Base-by-base conservation (phyloP, 352 stramenopile genomes). In the Phytopythium litorale region DNA sequence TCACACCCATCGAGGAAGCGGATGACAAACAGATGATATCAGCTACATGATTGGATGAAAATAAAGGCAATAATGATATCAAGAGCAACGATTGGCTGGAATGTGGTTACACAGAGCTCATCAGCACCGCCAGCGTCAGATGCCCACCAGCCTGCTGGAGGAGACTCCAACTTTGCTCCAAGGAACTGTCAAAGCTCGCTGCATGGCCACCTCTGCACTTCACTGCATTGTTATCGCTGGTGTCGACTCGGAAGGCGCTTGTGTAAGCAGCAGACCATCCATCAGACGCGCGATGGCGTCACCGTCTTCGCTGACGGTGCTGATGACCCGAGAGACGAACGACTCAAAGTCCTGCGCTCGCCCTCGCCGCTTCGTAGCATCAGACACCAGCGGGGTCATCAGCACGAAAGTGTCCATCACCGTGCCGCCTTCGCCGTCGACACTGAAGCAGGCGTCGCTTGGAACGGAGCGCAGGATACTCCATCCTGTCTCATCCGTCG, bases 401-500 rank as follows among this genome's bases (percentile, higher is more conserved):
- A 62, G 62, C 30, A 67, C 63, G 35, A 56, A 75, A 13, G 56
- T 73, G 19, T 75, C 60, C n/a, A 78, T 45, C 9, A 75, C 35
- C 0, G 71, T 78, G 7, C 64, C 62, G 9, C 45, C 50, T 13
- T 42, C 11, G 13, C n/a, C 32, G 18, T 30, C 33, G 7, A 43
- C 19, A 7, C 33, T 56, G 50, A 56, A 33, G 46, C 30, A 45
- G 32, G 11, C 18, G 8, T 15, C 38, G 19, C 42, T 58, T 0
- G 55, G 61, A 11, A 59, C 62, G 16, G 71, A 60, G 19, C 55
- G 52, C 30, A 55, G 23, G 7, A 74, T 30, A 18, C 60, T 68
- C 68, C 71, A 79, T 0, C 71, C 71, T 7, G 60, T 76, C 43
- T 76, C 60, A 28, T 76, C 66, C 0, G 68, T 72, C 33, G 72